These are phyloP conservation scores for Phoma sp. DNA, from an alignment of 2,329 filamentous ascomycete species.

Conservation along the genomic window DNA sequence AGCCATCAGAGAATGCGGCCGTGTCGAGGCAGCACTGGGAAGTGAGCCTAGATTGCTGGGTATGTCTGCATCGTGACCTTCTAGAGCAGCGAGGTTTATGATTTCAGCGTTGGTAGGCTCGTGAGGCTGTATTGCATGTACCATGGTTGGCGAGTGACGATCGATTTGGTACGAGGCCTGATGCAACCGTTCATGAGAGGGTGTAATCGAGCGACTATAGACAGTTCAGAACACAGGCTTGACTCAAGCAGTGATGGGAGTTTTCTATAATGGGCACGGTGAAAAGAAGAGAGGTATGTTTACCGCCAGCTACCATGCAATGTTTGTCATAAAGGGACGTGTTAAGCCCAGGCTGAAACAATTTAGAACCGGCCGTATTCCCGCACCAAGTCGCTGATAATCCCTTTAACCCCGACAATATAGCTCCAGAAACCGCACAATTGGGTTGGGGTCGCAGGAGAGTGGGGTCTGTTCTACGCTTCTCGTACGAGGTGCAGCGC, in stretches of 20 bases:
- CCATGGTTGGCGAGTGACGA: neutral
- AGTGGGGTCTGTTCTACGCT: conserved; percentile 2
- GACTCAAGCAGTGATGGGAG: too few species aligned
- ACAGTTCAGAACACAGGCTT: neutral
- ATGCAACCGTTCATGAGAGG: neutral
- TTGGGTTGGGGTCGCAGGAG: neutral
- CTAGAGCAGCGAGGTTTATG: conserved; percentile 43
- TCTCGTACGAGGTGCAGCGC: conserved; percentile 14
- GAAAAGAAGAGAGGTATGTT: neutral
- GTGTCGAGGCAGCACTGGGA: conserved; percentile 18
- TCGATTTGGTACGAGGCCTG: neutral
- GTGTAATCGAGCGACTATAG: neutral
- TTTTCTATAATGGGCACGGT: neutral
- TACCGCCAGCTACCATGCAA: neutral
- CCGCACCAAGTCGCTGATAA: neutral
- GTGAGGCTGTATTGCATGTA: neutral
- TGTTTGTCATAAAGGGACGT: conserved; percentile 2
- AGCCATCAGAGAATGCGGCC: conserved; percentile 6
- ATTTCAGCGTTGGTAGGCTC: conserved; percentile 42
- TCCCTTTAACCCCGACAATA: neutral
- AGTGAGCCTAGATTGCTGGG: conserved; percentile 42
- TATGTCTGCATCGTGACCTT: conserved; percentile 51
- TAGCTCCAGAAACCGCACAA: neutral
- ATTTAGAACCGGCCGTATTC: neutral
- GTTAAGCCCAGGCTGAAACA: neutral